phyloP scores from a whole-genome alignment of 176 grass and related monocot species.

The Bromus sterilis region DNA sequence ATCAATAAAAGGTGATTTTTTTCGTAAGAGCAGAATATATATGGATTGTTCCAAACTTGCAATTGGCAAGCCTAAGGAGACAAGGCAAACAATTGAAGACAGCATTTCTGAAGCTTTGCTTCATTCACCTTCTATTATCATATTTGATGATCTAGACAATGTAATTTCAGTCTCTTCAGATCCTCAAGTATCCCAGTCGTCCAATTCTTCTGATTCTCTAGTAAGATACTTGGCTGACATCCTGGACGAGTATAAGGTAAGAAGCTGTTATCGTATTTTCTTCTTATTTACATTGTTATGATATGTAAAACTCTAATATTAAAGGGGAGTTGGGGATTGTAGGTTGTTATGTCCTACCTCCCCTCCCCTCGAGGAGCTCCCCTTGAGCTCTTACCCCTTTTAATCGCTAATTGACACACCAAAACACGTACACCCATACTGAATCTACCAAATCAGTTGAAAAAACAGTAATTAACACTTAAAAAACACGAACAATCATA shows the following conservation, averaged over 20 bases:
- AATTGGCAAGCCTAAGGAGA: conserved; percentile 61
- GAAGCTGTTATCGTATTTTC: conserved; percentile 7
- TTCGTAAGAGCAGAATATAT: conserved; percentile 63
- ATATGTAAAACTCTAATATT: conserved; percentile 7
- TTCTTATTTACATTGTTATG: not conserved
- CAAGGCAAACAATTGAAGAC: conserved; percentile 57
- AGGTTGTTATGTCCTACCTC: no score
- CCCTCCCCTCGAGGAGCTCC: no score
- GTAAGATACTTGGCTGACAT: conserved; percentile 64
- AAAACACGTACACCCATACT: no score
- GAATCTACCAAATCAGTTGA: no score
- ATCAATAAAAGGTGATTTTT: not conserved
- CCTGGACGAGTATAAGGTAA: conserved; percentile 81
- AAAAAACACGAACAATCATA: no score
- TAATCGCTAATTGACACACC: no score
- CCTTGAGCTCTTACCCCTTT: no score
- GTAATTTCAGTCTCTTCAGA: conserved; percentile 71
- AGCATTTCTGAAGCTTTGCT: conserved; percentile 62
- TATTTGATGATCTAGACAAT: conserved; percentile 92
- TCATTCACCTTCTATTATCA: conserved; percentile 71
- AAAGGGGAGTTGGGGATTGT: no score
- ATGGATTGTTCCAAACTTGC: conserved; percentile 81
- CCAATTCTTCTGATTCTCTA: conserved; percentile 61
- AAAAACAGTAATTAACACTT: no score
- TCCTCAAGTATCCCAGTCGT: conserved; percentile 57